A percentile compares a stretch with the other conserved stretches of the same genome.
Conservation (phyloP, 2,329 filamentous ascomycete species). For the Bipolaris oryzae region DNA sequence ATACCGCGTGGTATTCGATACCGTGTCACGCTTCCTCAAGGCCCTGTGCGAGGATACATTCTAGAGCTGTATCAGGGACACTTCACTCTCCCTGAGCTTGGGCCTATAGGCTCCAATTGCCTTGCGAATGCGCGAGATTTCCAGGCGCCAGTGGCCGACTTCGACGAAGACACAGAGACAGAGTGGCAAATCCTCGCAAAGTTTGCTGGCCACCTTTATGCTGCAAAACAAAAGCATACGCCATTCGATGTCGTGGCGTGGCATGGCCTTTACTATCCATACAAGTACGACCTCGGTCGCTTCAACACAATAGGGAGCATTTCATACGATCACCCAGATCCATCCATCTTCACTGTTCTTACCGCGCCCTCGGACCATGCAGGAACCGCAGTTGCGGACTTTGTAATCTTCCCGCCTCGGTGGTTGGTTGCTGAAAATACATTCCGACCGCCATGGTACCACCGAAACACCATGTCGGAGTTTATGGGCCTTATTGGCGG, state of each 20-base stretch:
- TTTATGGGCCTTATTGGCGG: conserved; percentile 71
- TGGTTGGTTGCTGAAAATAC: conserved; percentile 74
- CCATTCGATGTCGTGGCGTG: conserved; percentile 75
- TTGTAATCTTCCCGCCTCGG: conserved; percentile 74
- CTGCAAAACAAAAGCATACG: conserved; percentile 65
- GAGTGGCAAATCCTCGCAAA: conserved; percentile 67
- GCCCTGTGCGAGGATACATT: conserved; percentile 68
- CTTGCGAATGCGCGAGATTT: conserved; percentile 71
- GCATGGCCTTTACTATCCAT: conserved; percentile 71
- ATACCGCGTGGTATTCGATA: conserved; percentile 71
- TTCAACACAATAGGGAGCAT: conserved; percentile 64
- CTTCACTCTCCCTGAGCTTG: conserved; percentile 70
- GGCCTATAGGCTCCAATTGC: conserved; percentile 69
- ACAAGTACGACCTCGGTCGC: conserved; percentile 64
- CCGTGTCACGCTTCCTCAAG: conserved; percentile 64
- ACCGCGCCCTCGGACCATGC: conserved; percentile 64
- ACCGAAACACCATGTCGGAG: conserved; percentile 72
- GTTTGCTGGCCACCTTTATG: conserved; percentile 66
- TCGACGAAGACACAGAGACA: conserved; percentile 61
- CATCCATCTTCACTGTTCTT: conserved; percentile 70
- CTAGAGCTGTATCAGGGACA: conserved; percentile 70
- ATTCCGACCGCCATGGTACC: conserved; percentile 75
- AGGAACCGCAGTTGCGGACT: conserved; percentile 67
- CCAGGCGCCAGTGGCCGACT: conserved; percentile 64
- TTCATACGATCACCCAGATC: conserved; percentile 69